Conservation (phyloP, 768 basidiomycete species). For the Asterophora parasitica region DNA sequence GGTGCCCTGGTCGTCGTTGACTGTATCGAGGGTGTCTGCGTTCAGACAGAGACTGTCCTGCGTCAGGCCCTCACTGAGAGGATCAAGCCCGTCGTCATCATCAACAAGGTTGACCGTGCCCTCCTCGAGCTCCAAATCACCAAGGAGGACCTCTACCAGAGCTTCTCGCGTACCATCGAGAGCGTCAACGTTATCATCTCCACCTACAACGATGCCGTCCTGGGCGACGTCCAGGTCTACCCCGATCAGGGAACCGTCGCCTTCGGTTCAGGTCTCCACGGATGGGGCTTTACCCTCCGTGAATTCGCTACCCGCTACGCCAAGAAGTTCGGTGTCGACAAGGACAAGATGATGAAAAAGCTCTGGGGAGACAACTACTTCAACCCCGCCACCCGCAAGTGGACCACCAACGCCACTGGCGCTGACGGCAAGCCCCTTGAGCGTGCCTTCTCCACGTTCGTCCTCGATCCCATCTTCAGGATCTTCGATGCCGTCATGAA, state of each 20-base stretch:
- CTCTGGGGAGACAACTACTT: conserved; percentile 99
- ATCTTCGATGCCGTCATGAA: conserved; percentile 99
- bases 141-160: conserved; percentile 96
- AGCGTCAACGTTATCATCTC: conserved; percentile 97
- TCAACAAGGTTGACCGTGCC: conserved; percentile 99
- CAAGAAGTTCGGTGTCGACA: too few relatives aligned
- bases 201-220: conserved; percentile 87
- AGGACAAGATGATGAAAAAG: conserved; percentile 96
- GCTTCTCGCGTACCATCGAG: conserved; percentile 95
- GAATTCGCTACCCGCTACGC: conserved; percentile 92
- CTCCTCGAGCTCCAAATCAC: conserved; percentile 94
- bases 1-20: conserved; percentile 99
- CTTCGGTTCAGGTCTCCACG: conserved; percentile 98
- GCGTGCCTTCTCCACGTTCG: too few relatives aligned
- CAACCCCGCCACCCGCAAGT: too few relatives aligned
- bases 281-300: conserved; percentile 98
- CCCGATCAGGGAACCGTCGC: conserved; percentile 97
- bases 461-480: conserved; percentile 98
- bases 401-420: conserved; percentile 64
- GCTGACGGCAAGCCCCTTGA: conserved; percentile 78
- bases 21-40: conserved; percentile 98
- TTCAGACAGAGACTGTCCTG: conserved; percentile 98
- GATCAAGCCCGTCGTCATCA: conserved; percentile 98
- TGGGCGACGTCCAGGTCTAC: conserved; percentile 98
- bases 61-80: conserved; percentile 96